Evolutionary conservation across 768 basidiomycete genomes (phyloP), one percentile per base, ranked within the genome.

Genomic region (Amanita jacksonii): DNA sequence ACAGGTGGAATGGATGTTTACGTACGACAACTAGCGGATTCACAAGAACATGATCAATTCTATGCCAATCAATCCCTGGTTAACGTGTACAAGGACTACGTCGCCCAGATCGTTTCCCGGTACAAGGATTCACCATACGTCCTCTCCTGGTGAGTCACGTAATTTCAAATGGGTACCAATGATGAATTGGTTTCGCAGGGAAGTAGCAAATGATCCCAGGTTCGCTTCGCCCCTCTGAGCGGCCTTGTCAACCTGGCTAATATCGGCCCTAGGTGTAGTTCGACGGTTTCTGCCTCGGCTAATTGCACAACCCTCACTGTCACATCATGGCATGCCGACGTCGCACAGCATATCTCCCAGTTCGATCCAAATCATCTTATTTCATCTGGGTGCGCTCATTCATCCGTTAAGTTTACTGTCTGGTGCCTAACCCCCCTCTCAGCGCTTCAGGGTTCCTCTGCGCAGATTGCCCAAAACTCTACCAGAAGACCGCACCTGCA

Each of bases 191-290:
- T n/a, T 39, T 38, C 53, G 27, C 42, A 78, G 76, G 74, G 80
- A 83, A 54, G 50, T 80, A 50, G 81, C 77, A 15, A 83, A 83
- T 54, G 81, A 83, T 52, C 67, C 79, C 7, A 73, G 77, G 75
- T 79, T 44, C 39, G 49, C 41, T 25, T n/a, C n/a, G n/a, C 5
- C 13, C 31, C n/a, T n/a, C 8, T 10, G 4, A 34, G 27, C 9
- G 30, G 4, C 24, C 35, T 35, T 31, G 27, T 20, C 35, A 8
- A 16, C 41, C n/a, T n/a, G 51, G 28, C 39, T 47, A 23, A 50
- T 38, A 52, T 16, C 0, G 15, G 24, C 18, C 30, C 22, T 42
- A 79, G 79, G 55, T 82, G 79, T 50, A 74, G 70, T 46, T 81
- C 80, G 8, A 70, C 73, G 5, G 22, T 81, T 2, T 53, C 64